Percentiles rank a stretch among this genome's conserved stretches.
Evolutionary conservation across 805 yeast genomes (phyloP).

Genomic region (Saccharomycopsis sp.): DNA sequence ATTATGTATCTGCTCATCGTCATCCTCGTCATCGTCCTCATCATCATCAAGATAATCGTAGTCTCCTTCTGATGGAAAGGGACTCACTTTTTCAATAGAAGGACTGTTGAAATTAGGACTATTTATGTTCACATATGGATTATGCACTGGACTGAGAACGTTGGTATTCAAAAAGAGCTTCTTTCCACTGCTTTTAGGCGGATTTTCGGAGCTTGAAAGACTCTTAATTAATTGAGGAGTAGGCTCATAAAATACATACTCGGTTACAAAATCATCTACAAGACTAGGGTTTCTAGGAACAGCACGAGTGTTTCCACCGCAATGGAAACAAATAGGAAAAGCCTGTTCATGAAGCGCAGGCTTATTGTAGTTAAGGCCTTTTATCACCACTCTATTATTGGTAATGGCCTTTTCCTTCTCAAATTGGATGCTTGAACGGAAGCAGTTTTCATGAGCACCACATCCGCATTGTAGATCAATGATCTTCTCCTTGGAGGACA

Average conservation of each 20-base stretch:
- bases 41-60: neutral
- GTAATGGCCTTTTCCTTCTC: conserved; percentile 18
- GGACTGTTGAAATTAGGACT: conserved; percentile 19
- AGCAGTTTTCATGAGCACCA: conserved; percentile 19
- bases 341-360: conserved; percentile 12
- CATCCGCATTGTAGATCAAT: conserved; percentile 18
- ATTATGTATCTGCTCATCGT: neutral
- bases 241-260: conserved; percentile 17
- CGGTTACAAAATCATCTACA: conserved; percentile 13
- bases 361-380: conserved; percentile 1
- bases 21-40: neutral
- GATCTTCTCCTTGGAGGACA: conserved; percentile 12
- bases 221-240: conserved; percentile 2
- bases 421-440: conserved; percentile 8
- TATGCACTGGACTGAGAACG: conserved; percentile 3
- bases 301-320: conserved; percentile 12
- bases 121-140: conserved; percentile 20
- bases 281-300: conserved; percentile 13
- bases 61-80: neutral
- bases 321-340: conserved; percentile 19
- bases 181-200: neutral
- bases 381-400: neutral
- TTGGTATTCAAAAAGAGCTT: conserved; percentile 10
- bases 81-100: conserved; percentile 12
- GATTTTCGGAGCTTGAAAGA: neutral